phyloP scores from a whole-genome alignment of 1,284 basidiomycete genomes.

The Ustilago trichophora region DNA sequence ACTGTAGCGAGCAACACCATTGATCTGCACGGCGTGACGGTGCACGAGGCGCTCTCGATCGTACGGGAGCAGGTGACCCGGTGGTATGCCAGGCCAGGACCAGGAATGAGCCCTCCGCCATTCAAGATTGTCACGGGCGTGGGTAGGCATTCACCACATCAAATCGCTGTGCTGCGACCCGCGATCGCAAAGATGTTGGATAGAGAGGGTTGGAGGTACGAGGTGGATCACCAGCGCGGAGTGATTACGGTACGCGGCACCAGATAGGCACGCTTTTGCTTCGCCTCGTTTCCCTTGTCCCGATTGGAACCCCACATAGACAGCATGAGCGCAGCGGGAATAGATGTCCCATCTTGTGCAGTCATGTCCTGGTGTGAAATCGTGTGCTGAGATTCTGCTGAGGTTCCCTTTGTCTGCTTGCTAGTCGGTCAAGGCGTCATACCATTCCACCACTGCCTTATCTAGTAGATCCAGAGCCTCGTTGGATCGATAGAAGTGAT shows the following conservation, averaged over 20 bases:
- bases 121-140: slow-evolving; percentile 67
- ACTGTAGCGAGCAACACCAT: slow-evolving; percentile 45
- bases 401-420: too few species aligned
- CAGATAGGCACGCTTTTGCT: slow-evolving; percentile 19
- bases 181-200: slow-evolving; percentile 64
- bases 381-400: too few species aligned
- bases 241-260: slow-evolving; percentile 42
- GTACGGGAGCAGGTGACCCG: slow-evolving; percentile 58
- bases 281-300: too few species aligned
- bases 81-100: slow-evolving; percentile 54
- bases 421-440: slow-evolving; percentile 23
- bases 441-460: slow-evolving; percentile 26
- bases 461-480: slow-evolving; percentile 18
- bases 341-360: too few species aligned
- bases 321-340: too few species aligned
- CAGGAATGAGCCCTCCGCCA: slow-evolving; percentile 31
- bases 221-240: slow-evolving; percentile 42
- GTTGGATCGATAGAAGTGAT: slow-evolving; percentile 40
- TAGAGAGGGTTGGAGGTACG: slow-evolving; percentile 62
- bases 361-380: too few species aligned
- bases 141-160: slow-evolving; percentile 64
- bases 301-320: too few species aligned
- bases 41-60: slow-evolving; percentile 66
- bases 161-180: slow-evolving; percentile 64
- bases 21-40: slow-evolving; percentile 66